Evolutionary conservation across 257 asterid species (phyloP), one percentile per base, ranked within the genome.

Genomic region (Solanum pinnatisectum): DNA sequence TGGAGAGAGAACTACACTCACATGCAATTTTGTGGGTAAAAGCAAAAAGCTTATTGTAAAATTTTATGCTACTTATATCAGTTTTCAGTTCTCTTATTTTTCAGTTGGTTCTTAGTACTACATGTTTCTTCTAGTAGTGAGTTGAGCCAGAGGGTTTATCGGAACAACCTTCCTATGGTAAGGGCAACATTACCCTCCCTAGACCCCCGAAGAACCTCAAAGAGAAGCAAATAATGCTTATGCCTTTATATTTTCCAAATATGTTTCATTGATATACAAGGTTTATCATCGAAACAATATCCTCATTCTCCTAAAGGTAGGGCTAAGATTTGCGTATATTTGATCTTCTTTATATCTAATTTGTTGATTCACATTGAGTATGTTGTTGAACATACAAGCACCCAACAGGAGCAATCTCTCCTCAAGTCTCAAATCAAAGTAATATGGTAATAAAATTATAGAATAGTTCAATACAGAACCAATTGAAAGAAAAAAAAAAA

Each of bases 21-120:
- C 32, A 82, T 49, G 71, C 71, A 82, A 32, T 82, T 82, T 82
- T 82, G 85, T 49, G 86, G 20, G 86, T 49, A 32, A 82, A 82
- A 77, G 83, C 39, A 33, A 49, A 30, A 82, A 82, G 86, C 18
- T 82, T 32, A 49, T 30, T 82, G 86, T 49, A 82, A 82, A 49
- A 30, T 49, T 82, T 49, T 82, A 49, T 74, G 60, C 36, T 40
- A n/a, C 10, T 46, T 16, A 18, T 46, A 32, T 81, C 85, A 44
- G 42, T 44, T 81, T 82, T 52, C 86, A 30, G 15, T 49, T 49
- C 44, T 44, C 84, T 9, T 79, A 6, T 13, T 27, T 81, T 6
- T 60, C 67, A 44, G 8, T 40, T 46, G 67, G 27, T 81, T 81
- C 40, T 16, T 81, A 4, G 25, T 44, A 79, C 15, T 78, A 8